Evolutionary conservation across 345 rosid species (phyloP), one percentile per base, ranked within the genome.

Genomic region (Citrus mangshanensis): DNA sequence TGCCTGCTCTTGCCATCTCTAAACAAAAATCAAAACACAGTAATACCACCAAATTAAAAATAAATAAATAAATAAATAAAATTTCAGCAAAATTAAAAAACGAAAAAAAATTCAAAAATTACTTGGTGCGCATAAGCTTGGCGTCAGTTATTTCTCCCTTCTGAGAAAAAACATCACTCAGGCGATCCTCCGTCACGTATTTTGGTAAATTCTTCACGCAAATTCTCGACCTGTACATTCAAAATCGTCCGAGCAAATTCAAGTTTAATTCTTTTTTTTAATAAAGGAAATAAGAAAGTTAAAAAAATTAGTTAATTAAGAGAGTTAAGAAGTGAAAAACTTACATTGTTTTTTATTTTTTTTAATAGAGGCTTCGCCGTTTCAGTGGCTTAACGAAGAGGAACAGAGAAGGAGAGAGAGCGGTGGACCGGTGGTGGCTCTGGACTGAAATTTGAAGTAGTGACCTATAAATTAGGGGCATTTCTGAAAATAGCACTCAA

Each of bases 1-100:
- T 92, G 97, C 84, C 98, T 90, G 75, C 89, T 93, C 82, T 81
- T 89, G 25, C 98, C 99, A 76, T 94, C 97, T 19, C 98, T 95
- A 80, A 72, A 74, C 72, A 63, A 9, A 21, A 18, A 37, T 12
- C 54, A 16, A 60, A 5, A 25, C 25, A 37, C 22, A 75, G 16
- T 3, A 67, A 74, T 70, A 38, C 30, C n/a, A 76, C 46, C 18
- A 16, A 75, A 22, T 63, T 34, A 68, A 65, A 46, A 46, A 25
- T 0, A 25, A 2, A 12, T 46, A 46, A 46, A 35, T 35, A 35
- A 35, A 35, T 35, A 35, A 35, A 35, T 35, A 1, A 12, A 46
- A 46, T 13, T 46, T 5, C 79, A 77, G 22, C 35, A 24, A 38
- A 70, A 32, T 58, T 49, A 61, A 49, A 46, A 3, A 68, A 4